phyloP scores from a whole-genome alignment of 208 protist species.

The Leishmania turanica region DNA sequence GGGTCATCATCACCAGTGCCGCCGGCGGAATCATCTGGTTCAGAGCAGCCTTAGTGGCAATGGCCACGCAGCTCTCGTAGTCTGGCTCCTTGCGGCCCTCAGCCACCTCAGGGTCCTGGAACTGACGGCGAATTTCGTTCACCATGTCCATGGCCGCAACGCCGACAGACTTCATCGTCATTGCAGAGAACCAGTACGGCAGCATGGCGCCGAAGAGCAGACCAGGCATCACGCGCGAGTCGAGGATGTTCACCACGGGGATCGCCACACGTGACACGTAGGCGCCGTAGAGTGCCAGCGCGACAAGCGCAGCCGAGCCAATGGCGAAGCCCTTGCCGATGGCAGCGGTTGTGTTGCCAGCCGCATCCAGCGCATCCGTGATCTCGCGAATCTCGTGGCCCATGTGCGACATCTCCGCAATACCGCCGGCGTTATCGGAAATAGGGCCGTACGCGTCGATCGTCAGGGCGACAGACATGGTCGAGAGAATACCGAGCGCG shows the following conservation, averaged over 20 bases:
- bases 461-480: conserved; percentile 88
- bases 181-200: conserved; percentile 95
- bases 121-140: conserved; percentile 94
- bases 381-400: conserved; percentile 87
- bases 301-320: conserved; percentile 92
- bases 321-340: conserved; percentile 97
- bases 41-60: conserved; percentile 92
- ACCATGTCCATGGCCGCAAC: conserved; percentile 94
- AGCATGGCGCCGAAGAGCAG: conserved; percentile 94
- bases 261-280: conserved; percentile 83
- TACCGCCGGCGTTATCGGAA: conserved; percentile 95
- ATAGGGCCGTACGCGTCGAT: conserved; percentile 97
- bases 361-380: conserved; percentile 95
- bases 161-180: conserved; percentile 96
- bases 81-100: conserved; percentile 90
- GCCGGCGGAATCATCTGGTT: conserved; percentile 95
- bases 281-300: conserved; percentile 93
- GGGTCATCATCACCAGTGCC: conserved; percentile 92
- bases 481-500: conserved; percentile 96
- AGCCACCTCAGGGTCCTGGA: conserved; percentile 84
- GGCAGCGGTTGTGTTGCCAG: conserved; percentile 96
- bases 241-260: conserved; percentile 74
- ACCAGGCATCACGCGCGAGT: conserved; percentile 80
- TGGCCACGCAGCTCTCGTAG: conserved; percentile 93
- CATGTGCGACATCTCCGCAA: conserved; percentile 94